These are phyloP conservation scores for Coniophora puteana DNA, from an alignment of 1,284 basidiomycete species.

Conservation along the genomic window DNA sequence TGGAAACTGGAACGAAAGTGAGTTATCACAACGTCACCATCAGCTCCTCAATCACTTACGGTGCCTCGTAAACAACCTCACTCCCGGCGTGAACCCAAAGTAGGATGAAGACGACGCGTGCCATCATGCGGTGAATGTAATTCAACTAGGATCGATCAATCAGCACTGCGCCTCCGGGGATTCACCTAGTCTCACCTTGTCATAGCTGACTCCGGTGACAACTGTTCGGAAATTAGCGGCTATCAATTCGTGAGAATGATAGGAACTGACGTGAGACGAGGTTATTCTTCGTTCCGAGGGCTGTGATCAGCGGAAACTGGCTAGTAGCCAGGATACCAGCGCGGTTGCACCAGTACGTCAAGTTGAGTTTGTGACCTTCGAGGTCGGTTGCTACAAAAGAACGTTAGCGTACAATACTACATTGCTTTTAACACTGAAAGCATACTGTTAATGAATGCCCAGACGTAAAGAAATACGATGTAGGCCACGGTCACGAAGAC, in stretches of 20 bases:
- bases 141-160: slow-evolving; percentile 32
- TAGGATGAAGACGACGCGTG: slow-evolving; percentile 39
- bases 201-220: slow-evolving; percentile 51
- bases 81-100: slow-evolving; percentile 45
- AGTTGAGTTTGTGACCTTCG: slow-evolving; percentile 35
- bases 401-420: background rate
- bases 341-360: slow-evolving; percentile 45
- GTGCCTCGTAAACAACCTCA: slow-evolving; percentile 25
- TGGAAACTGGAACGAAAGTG: background rate
- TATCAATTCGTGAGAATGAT: background rate
- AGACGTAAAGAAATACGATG: slow-evolving; percentile 38
- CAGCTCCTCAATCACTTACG: background rate
- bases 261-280: slow-evolving; percentile 44
- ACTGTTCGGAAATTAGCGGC: slow-evolving; percentile 25
- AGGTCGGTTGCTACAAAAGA: slow-evolving; percentile 33
- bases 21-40: background rate
- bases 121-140: slow-evolving; percentile 43
- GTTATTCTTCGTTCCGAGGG: slow-evolving; percentile 62
- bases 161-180: too few relatives aligned
- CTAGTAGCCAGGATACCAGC: slow-evolving; percentile 44
- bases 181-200: slow-evolving; percentile 37
- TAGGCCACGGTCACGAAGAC: slow-evolving; percentile 41
- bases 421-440: slow-evolving; percentile 1
- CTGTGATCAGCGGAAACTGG: slow-evolving; percentile 54
- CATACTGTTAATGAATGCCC: slow-evolving; percentile 48